phyloP scores from a whole-genome alignment of 306 rosid genomes.

The Gynostemma pentaphyllum region DNA sequence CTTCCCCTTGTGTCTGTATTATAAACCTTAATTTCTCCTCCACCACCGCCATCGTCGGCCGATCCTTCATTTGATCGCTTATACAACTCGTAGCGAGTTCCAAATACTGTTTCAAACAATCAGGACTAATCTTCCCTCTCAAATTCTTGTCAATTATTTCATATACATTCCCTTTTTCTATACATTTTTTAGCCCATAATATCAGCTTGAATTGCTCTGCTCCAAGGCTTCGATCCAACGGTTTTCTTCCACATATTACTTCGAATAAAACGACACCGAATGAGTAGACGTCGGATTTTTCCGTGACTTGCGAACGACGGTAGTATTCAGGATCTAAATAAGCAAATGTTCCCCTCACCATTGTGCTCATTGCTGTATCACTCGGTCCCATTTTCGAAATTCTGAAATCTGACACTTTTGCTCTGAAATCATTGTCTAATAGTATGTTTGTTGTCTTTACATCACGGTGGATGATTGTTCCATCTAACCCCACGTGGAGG shows the following conservation, averaged over 20 bases:
- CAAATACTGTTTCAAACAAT: slow-evolving; percentile 4
- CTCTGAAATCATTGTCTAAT: slow-evolving; percentile 28
- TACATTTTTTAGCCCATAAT: slow-evolving; percentile 1
- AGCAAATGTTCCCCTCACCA: slow-evolving; percentile 16
- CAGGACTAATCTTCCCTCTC: not conserved
- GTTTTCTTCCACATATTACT: slow-evolving; percentile 11
- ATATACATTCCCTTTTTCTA: not conserved
- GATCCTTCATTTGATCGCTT: not conserved
- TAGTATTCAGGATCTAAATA: slow-evolving; percentile 24
- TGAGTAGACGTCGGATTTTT: slow-evolving; percentile 15
- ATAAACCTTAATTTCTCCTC: not conserved
- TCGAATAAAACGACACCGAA: slow-evolving; percentile 18
- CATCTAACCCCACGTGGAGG: slow-evolving; percentile 28
- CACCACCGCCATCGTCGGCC: slow-evolving; percentile 9
- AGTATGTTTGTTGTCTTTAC: slow-evolving; percentile 44
- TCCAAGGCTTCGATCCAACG: not conserved
- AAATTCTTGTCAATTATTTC: not conserved
- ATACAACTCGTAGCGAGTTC: not conserved
- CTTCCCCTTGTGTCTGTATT: not conserved
- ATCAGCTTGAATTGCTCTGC: not conserved
- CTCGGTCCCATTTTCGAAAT: slow-evolving; percentile 22
- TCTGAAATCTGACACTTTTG: slow-evolving; percentile 49
- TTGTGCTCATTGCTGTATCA: slow-evolving; percentile 9
- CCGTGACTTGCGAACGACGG: not conserved
- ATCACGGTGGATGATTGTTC: slow-evolving; percentile 39